Evolutionary conservation across 176 grass and related monocot genomes (phyloP), one percentile per base, ranked within the genome.

Genomic region (Musa troglodytarum): DNA sequence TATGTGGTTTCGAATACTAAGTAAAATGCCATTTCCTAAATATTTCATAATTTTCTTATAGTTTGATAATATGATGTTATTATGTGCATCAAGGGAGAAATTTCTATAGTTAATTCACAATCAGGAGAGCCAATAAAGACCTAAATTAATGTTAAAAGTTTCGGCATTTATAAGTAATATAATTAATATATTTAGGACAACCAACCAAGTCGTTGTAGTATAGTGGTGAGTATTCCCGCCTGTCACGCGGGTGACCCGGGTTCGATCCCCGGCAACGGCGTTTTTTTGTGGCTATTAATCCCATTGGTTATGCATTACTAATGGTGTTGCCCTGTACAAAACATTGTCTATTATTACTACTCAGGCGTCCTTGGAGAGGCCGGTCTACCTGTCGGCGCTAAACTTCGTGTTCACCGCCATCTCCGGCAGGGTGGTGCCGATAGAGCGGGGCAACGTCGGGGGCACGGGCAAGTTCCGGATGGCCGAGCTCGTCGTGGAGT

Each of bases 211-310:
- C 86, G 87, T 92, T 92, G 86, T 87, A 87, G 85, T 84, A 88
- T 88, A 89, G 89, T 87, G 84, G 86, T 96, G 61, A 87, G 86
- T 96, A 92, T 92, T 81, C 82, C 85, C 90, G 86, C 93, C 87
- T 92, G 93, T 88, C 90, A 90, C 90, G 85, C 83, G 83, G 79
- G 80, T 14, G 89, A 90, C 83, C 86, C 73, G 92, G 86, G 83
- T 88, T 96, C 74, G 77, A 92, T 89, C 82, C 85, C 81, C 86
- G 80, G 77, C 87, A 92, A 85, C 84, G 82, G 82, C 84, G 3
- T 57, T 34, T 34, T 34, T 34, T 4, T 29, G 25, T 26, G 25
- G 25, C 1, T 26, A 26, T 22, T 22, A 22, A 22, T 22, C 22
- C 22, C 22, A 22, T 22, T 22, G 22, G 22, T 22, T 22, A 22